These are phyloP conservation scores for Phaeosphaeriaceae sp. DNA, from an alignment of 2,329 filamentous ascomycete genomes.

Conservation along the genomic window DNA sequence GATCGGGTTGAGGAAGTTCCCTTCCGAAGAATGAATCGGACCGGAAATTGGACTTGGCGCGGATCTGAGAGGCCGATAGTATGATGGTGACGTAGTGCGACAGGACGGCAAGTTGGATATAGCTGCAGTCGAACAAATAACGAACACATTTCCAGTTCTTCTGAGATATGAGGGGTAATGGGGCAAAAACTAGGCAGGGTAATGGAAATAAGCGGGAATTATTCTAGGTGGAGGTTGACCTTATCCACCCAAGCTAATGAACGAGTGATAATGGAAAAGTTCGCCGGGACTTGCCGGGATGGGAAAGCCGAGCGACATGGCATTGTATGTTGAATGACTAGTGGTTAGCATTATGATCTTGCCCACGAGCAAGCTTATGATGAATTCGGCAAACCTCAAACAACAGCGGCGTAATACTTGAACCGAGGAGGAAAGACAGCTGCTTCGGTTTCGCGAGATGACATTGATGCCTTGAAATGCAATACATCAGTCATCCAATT, in stretches of 20 bases:
- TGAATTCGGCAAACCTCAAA: background rate
- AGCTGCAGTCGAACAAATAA: background rate
- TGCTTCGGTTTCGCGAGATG: slow-evolving; percentile 6
- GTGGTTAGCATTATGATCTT: background rate
- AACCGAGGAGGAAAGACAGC: slow-evolving; percentile 1
- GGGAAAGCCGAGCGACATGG: background rate
- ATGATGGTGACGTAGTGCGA: background rate
- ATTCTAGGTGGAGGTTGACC: background rate
- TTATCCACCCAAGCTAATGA: background rate
- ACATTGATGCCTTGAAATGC: slow-evolving; percentile 24
- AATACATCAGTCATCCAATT: slow-evolving; percentile 26
- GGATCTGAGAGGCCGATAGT: background rate
- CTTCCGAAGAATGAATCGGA: background rate
- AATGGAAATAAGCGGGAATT: slow-evolving; percentile 17
- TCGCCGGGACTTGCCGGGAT: background rate
- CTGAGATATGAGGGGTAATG: background rate
- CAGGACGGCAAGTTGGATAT: background rate
- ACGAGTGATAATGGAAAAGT: background rate
- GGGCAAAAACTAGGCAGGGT: background rate
- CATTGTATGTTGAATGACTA: background rate
- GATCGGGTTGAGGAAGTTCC: background rate
- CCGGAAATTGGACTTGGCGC: background rate
- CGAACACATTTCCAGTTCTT: background rate
- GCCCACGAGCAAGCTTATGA: background rate
- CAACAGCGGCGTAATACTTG: slow-evolving; percentile 14